Evolutionary conservation across 352 stramenopile species (phyloP), one percentile per base, ranked within the genome.

Genomic region (Globisporangium ultimum): DNA sequence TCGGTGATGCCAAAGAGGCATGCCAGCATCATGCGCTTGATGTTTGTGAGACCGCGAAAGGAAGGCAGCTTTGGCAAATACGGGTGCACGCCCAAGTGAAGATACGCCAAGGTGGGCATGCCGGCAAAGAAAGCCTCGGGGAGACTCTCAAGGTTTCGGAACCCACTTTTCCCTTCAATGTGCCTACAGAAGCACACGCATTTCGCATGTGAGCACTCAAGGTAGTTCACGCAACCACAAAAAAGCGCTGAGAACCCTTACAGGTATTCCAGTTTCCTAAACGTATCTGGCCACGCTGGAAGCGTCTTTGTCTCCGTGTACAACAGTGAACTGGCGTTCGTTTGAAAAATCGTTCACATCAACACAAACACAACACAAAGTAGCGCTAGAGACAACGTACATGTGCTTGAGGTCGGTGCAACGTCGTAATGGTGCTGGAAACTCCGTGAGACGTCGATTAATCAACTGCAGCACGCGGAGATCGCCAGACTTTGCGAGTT

Each of bases 391-490:
- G 55, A 17, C 10, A 43, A 43, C 60, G 17, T 66, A 81, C 75
- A 84, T 22, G 47, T 81, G 55, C 20, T 70, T 50, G 5, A 80
- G 61, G 5, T 63, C 46, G 3, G 53, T 40, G 21, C 74, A 81
- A 1, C 47, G 38, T 7, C 57, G 38, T 2, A 84, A 45, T 24
- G 72, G 50, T 0, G 38, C 40, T 3, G 71, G 70, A 22, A 55
- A 55, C 4, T 53, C 48, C 0, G 49, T 12, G 5, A 84, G 18
- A 0, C 53, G 56, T 2, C 61, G 58, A 46, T 81, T 80, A 32
- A 84, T 68, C 5, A 81, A 22, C 8, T 74, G 72, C 41, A 81
- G 49, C 5, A 68, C 18, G 2, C 60, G 60, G 12, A 81, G 55
- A 32, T 70, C 46, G 2, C 40, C 53, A 36, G 40, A 41, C 8